Conservation (phyloP, 2,329 filamentous ascomycete genomes). For the Fusarium proliferatum region DNA sequence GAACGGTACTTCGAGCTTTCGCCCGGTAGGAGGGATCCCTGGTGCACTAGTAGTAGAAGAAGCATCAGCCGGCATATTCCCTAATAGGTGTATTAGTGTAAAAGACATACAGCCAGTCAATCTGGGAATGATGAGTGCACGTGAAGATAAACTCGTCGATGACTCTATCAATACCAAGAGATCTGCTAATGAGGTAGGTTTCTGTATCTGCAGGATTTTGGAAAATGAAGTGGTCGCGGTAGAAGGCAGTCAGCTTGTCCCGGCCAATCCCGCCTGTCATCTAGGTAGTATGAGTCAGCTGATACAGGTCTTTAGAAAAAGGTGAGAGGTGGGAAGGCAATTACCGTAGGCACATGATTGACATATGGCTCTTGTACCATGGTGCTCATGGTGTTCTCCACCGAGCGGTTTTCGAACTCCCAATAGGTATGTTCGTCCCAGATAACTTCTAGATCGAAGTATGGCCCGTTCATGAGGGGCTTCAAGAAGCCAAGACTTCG, state of each 20-base stretch:
- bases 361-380: slow-evolving; percentile 86
- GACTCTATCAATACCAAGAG: slow-evolving; percentile 76
- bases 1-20: slow-evolving; percentile 66
- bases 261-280: slow-evolving; percentile 77
- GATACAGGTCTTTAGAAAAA: rapidly evolving
- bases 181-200: slow-evolving; percentile 76
- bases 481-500: slow-evolving; percentile 74
- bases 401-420: slow-evolving; percentile 76
- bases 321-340: slow-evolving; percentile 5
- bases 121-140: slow-evolving; percentile 69
- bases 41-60: slow-evolving; percentile 54
- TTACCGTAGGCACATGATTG: slow-evolving; percentile 77
- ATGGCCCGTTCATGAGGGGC: slow-evolving; percentile 69
- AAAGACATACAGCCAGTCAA: slow-evolving; percentile 74
- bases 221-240: slow-evolving; percentile 79
- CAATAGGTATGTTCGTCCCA: slow-evolving; percentile 83
- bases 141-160: slow-evolving; percentile 77
- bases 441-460: slow-evolving; percentile 78
- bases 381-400: slow-evolving; percentile 79
- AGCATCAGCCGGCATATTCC: not conserved
- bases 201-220: slow-evolving; percentile 75
- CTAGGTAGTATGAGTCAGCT: slow-evolving; percentile 36
- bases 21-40: slow-evolving; percentile 65
- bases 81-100: rapidly evolving
- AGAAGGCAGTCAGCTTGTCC: slow-evolving; percentile 71